Evolutionary conservation across 202 grass and related monocot species (phyloP).

Genomic region (Carex sylvatica): DNA sequence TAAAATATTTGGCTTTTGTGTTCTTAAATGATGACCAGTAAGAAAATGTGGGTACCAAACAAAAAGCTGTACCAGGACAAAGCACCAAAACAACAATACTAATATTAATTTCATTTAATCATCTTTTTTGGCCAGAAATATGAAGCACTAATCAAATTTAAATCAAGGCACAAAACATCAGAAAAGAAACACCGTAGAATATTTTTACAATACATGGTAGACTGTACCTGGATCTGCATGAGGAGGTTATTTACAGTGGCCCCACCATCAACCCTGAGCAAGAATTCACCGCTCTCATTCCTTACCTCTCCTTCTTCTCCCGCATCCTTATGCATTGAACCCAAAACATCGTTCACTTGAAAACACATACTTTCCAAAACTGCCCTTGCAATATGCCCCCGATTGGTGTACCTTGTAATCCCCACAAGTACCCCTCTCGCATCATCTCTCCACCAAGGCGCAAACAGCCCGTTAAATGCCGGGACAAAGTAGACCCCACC

Average conservation of each 20-base stretch:
- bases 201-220: background rate
- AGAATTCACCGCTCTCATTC: slow-evolving; percentile 51
- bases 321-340: slow-evolving; percentile 88
- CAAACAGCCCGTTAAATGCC: slow-evolving; percentile 83
- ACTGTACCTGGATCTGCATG: slow-evolving; percentile 82
- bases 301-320: slow-evolving; percentile 45
- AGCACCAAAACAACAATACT: background rate
- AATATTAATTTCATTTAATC: background rate
- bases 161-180: background rate
- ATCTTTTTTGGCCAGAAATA: background rate
- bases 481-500: slow-evolving; percentile 87
- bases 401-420: slow-evolving; percentile 82
- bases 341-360: slow-evolving; percentile 92
- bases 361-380: slow-evolving; percentile 94
- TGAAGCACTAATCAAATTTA: background rate
- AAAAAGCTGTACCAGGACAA: background rate
- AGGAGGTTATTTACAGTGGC: slow-evolving; percentile 85
- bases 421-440: slow-evolving; percentile 71
- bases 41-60: background rate
- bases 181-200: background rate
- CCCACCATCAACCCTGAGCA: slow-evolving; percentile 83
- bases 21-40: background rate
- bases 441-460: slow-evolving; percentile 94
- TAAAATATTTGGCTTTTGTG: background rate
- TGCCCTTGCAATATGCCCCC: slow-evolving; percentile 66